These are phyloP conservation scores for Hypoxylon sp. DNA, from an alignment of 2,329 filamentous ascomycete genomes.

Conservation along the genomic window DNA sequence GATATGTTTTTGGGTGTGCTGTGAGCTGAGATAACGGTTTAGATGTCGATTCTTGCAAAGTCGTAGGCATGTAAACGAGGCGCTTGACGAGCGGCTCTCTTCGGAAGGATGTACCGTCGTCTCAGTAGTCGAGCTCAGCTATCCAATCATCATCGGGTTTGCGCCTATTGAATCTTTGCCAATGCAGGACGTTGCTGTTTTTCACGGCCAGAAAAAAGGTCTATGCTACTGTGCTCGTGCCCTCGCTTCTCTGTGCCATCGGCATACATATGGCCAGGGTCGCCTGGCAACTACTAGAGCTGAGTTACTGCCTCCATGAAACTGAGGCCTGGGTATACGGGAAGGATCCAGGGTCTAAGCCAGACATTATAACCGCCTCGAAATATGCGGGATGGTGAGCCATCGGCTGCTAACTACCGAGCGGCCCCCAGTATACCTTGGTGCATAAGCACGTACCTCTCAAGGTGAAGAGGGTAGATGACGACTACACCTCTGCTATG, in stretches of 20 bases:
- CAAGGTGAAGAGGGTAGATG: slow-evolving; percentile 1
- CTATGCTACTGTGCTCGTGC: slow-evolving; percentile 28
- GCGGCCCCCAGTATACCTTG: slow-evolving; percentile 6
- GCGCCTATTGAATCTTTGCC: slow-evolving; percentile 33
- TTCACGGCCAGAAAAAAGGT: slow-evolving; percentile 24
- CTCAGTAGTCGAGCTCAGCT: slow-evolving; percentile 40
- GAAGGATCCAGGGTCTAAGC: slow-evolving; percentile 33
- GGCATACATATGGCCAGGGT: slow-evolving; percentile 12
- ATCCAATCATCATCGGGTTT: slow-evolving; percentile 44
- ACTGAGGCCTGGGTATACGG: slow-evolving; percentile 22
- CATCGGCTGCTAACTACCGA: slow-evolving; percentile 20
- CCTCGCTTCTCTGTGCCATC: slow-evolving; percentile 21
- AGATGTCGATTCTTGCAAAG: slow-evolving; percentile 6
- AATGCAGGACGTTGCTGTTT: slow-evolving; percentile 21
- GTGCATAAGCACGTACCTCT: background rate
- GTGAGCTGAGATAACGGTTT: slow-evolving; percentile 1
- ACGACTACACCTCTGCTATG: background rate
- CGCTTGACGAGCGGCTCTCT: slow-evolving; percentile 43
- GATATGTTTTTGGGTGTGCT: background rate
- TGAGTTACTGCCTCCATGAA: slow-evolving; percentile 34
- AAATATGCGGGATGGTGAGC: slow-evolving; percentile 21
- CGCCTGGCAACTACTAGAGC: slow-evolving; percentile 20
- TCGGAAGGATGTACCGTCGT: slow-evolving; percentile 46
- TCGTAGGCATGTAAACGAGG: slow-evolving; percentile 22
- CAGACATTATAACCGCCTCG: slow-evolving; percentile 31